Conservation (phyloP, 306 rosid species). For the Vigna reflexopilosa region DNA sequence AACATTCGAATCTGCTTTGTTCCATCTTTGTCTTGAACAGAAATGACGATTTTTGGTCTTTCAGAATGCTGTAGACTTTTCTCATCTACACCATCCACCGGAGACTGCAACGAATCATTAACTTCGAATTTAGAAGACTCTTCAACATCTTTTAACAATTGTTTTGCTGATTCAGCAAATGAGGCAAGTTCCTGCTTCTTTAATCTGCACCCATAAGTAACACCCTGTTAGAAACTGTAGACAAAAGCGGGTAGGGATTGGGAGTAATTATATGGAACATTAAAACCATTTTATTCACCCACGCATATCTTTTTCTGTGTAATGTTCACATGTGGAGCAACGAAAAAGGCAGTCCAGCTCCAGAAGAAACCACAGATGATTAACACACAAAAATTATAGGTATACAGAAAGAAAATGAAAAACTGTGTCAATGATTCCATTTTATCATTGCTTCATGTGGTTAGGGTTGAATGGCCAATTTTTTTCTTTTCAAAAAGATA, state of each 20-base stretch:
- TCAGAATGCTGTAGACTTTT: conserved; percentile 58
- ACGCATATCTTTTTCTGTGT: not conserved
- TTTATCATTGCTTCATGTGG: not conserved
- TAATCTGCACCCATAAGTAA: conserved; percentile 54
- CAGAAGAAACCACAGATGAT: conserved; percentile 17
- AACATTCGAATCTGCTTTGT: conserved; percentile 74
- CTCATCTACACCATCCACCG: conserved; percentile 47
- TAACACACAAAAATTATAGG: conserved; percentile 5
- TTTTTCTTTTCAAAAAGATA: not conserved
- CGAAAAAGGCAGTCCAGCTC: not conserved
- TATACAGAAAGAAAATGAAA: not conserved
- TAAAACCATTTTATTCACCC: conserved; percentile 15
- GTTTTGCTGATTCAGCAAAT: conserved; percentile 70
- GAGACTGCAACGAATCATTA: conserved; percentile 42
- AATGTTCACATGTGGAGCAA: conserved; percentile 6
- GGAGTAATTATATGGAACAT: not conserved
- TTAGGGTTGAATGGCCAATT: not conserved
- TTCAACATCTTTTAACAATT: conserved; percentile 58
- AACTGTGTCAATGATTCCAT: not conserved
- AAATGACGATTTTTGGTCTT: conserved; percentile 74
- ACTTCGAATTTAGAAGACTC: conserved; percentile 61
- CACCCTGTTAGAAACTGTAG: conserved; percentile 20
- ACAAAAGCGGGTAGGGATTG: not conserved
- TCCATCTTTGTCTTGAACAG: conserved; percentile 77
- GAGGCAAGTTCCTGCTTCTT: conserved; percentile 78